Evolutionary conservation across 2,329 filamentous ascomycete genomes (phyloP).

Genomic region (Fusarium keratoplasticum): DNA sequence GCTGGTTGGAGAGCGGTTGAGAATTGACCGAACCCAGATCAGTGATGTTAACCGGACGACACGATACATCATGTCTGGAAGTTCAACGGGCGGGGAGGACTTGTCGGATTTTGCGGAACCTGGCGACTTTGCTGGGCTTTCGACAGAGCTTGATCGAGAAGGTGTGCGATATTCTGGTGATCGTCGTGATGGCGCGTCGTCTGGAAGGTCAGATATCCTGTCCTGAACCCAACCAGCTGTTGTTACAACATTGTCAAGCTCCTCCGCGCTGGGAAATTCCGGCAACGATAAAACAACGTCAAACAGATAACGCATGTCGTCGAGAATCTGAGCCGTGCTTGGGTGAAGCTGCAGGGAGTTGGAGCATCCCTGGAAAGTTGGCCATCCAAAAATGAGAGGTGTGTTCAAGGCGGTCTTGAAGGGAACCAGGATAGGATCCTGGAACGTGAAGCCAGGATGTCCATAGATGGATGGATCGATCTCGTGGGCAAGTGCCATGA

Average conservation of each 20-base stretch:
- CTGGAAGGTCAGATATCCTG: constrained; percentile 51
- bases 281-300: constrained; percentile 56
- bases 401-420: constrained; percentile 60
- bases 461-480: constrained; percentile 56
- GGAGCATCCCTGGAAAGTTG: constrained; percentile 56
- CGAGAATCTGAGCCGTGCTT: constrained; percentile 61
- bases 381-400: constrained; percentile 57
- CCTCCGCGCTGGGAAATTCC: constrained; percentile 46
- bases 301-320: constrained; percentile 63
- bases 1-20: constrained; percentile 56
- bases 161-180: constrained; percentile 18
- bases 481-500: constrained; percentile 62
- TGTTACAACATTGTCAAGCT: constrained; percentile 53
- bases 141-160: constrained; percentile 24
- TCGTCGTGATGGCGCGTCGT: constrained; percentile 36
- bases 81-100: constrained; percentile 31
- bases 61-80: constrained; percentile 59
- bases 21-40: constrained; percentile 61
- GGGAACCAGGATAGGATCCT: constrained; percentile 52
- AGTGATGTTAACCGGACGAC: constrained; percentile 59
- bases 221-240: constrained; percentile 55
- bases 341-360: constrained; percentile 58
- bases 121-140: constrained; percentile 27
- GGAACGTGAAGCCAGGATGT: constrained; percentile 55
- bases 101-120: constrained; percentile 26